Evolutionary conservation across 352 stramenopile genomes (phyloP), one percentile per base, ranked within the genome.

Genomic region (Phytophthora boehmeriae): DNA sequence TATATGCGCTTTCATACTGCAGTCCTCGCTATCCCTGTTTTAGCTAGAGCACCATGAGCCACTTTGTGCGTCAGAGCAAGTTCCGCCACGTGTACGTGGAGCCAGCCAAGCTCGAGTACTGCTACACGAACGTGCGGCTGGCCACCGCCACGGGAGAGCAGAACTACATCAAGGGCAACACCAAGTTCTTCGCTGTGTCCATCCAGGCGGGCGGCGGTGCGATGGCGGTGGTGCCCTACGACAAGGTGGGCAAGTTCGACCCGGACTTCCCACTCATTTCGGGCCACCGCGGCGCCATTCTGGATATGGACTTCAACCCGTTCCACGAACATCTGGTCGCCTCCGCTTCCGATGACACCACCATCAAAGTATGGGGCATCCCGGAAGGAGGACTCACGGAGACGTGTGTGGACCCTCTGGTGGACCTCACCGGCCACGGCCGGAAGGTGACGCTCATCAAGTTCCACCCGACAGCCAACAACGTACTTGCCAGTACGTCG

Each of bases 91-190:
- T 99, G 63, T 99, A 97, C 83, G 83, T 98, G 50, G 97, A 99
- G 73, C 82, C 93, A 53, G 96, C 97, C 58, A 99, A 98, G 83
- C 72, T 96, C 68, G 95, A 98, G 66, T 88, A 82, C 38, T 91
- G 79, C 71, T 96, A 96, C 78, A 94, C 86, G 45, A 96, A 96
- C 66, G 70, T 99, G 54, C 89, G 95, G 23, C 80, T 99, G 41
- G 91, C 96, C 20, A 99, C 97, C 34, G 93, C 97, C 28, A 99
- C 97, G 48, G 98, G 98, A 58, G 98, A 99, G 73, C 97, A 99
- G 75, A 98, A 98, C 67, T 99, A 99, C 84, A 99, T 99, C 80
- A 99, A 99, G 79, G 97, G 95, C 35, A 99, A 99, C 70, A 97
- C 97, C 55, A 99, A 99, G 86, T 99, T 99, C 79, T 99, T 99